Conservation (phyloP, 2,329 filamentous ascomycete genomes). For the Bipolaris bicolor region DNA sequence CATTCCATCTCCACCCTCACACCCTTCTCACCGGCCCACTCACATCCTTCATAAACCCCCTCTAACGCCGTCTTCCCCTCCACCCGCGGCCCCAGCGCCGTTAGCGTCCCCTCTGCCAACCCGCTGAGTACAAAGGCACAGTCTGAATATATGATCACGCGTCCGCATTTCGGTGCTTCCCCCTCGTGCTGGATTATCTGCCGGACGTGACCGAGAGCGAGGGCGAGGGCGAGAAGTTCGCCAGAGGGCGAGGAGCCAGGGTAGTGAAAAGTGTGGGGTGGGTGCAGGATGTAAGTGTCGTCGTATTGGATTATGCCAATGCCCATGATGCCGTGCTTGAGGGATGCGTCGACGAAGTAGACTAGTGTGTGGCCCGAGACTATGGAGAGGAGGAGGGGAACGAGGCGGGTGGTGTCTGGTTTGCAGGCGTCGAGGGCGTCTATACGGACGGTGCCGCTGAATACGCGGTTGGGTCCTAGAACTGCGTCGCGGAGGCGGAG, state of each 20-base stretch:
- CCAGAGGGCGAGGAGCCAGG: not conserved
- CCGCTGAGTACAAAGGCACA: not conserved
- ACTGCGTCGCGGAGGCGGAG: not conserved
- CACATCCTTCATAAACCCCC: not conserved
- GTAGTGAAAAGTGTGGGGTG: no score
- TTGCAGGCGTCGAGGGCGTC: not conserved
- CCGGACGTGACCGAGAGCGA: not conserved
- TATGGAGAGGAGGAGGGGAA: not conserved
- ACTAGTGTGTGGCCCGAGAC: no score
- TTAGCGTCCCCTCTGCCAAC: not conserved
- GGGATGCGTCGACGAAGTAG: not conserved
- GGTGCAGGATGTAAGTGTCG: no score
- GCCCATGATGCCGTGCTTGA: not conserved
- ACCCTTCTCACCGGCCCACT: constrained; percentile 1
- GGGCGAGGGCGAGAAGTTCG: not conserved
- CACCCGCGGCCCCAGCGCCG: not conserved
- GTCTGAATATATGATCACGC: not conserved
- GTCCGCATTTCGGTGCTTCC: not conserved
- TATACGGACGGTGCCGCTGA: not conserved
- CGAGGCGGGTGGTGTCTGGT: not conserved
- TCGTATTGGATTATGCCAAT: no score
- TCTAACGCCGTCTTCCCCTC: constrained; percentile 1
- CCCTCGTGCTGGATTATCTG: not conserved
- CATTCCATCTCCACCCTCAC: constrained; percentile 13
- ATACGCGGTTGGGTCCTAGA: not conserved